phyloP scores from a whole-genome alignment of 768 basidiomycete species.

The Hericium coralloides region DNA sequence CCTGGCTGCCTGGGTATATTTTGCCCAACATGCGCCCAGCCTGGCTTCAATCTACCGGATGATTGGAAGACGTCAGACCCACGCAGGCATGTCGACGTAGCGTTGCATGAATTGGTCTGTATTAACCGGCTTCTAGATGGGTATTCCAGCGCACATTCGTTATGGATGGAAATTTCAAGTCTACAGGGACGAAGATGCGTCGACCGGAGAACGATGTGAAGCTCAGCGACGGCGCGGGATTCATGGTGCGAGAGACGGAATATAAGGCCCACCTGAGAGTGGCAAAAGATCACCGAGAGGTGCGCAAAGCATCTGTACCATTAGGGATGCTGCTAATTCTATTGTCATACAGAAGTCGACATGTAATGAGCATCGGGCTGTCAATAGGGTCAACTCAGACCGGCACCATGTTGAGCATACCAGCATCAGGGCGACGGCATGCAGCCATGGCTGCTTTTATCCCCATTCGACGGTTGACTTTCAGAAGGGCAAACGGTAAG shows the following conservation, averaged over 20 bases:
- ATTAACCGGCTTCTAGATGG: too few relatives aligned
- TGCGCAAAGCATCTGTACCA: neutral
- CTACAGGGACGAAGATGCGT: too few relatives aligned
- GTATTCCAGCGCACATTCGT: too few relatives aligned
- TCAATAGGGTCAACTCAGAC: constrained; percentile 8
- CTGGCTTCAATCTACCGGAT: neutral
- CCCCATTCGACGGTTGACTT: constrained; percentile 24
- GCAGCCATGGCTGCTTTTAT: constrained; percentile 25
- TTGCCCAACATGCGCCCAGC: constrained; percentile 5
- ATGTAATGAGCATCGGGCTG: constrained; percentile 15
- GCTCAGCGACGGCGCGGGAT: too few relatives aligned
- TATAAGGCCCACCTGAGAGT: too few relatives aligned
- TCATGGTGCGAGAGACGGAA: too few relatives aligned
- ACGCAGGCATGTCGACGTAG: too few relatives aligned
- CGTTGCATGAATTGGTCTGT: too few relatives aligned
- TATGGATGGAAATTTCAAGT: too few relatives aligned
- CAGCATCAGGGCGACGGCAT: constrained; percentile 23
- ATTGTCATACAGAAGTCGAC: neutral
- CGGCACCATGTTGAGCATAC: constrained; percentile 17
- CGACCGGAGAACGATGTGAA: too few relatives aligned
- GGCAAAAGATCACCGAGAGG: too few relatives aligned
- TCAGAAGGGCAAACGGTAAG: constrained; percentile 22
- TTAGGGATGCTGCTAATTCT: neutral
- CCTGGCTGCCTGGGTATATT: neutral
- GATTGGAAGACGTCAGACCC: neutral